A percentile compares a stretch with the other conserved stretches of the same genome.
Conservation (phyloP, 768 basidiomycete species). For the Boletus rufocinnamomeus region DNA sequence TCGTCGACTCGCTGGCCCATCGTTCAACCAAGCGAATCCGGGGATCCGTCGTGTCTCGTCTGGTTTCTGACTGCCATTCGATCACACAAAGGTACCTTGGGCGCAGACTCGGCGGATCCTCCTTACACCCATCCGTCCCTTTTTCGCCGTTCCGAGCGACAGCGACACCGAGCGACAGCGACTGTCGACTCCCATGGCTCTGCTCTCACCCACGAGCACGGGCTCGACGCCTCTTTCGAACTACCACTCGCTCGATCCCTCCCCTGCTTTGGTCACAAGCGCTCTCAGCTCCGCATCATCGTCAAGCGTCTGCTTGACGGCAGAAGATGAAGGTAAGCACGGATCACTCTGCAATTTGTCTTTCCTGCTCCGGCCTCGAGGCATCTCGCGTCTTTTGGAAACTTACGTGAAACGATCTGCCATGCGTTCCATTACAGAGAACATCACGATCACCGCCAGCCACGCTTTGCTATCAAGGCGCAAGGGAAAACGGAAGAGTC, state of each 20-base stretch:
- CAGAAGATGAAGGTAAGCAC: constrained; percentile 64
- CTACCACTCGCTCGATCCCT: constrained; percentile 37
- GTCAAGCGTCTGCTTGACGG: constrained; percentile 54
- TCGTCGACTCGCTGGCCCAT: constrained; percentile 2
- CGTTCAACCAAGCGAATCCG: constrained; percentile 14
- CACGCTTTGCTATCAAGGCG: constrained; percentile 43
- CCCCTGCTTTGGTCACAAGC: constrained; percentile 24
- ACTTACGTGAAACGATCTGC: constrained; percentile 37
- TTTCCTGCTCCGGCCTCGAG: constrained; percentile 22
- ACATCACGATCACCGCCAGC: constrained; percentile 67
- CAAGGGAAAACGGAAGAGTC: constrained; percentile 57
- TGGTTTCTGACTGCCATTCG: constrained; percentile 40
- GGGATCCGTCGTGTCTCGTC: constrained; percentile 55
- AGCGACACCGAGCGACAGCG: constrained; percentile 4
- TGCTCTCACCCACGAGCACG: constrained; percentile 28
- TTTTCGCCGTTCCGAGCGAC: constrained; percentile 12
- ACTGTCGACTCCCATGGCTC: constrained; percentile 19
- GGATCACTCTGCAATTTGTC: constrained; percentile 20
- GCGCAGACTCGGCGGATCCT: constrained; percentile 58
- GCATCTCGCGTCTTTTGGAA: constrained; percentile 29
- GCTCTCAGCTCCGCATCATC: constrained; percentile 38
- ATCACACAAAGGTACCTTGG: constrained; percentile 41
- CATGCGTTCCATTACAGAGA: constrained; percentile 50
- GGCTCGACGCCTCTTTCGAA: constrained; percentile 35
- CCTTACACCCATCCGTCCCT: constrained; percentile 17